Evolutionary conservation across 2,329 filamentous ascomycete species (phyloP).

Genomic region (Harringtonia lauricola): DNA sequence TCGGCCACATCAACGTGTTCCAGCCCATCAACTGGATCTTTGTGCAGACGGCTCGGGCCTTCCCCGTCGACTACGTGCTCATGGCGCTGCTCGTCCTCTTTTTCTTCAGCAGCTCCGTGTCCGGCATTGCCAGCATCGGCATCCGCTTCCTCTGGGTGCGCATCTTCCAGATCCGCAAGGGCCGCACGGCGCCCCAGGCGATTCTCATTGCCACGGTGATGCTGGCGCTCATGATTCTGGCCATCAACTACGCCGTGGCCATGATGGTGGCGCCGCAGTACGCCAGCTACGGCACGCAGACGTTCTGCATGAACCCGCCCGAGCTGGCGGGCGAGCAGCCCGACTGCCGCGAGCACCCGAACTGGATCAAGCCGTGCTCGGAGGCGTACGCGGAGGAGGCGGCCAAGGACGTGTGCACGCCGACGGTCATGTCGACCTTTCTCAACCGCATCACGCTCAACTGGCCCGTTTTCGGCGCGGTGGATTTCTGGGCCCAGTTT

Average conservation of each 20-base stretch:
- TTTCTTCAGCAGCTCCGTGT: slow-evolving; percentile 79
- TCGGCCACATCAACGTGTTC: slow-evolving; percentile 80
- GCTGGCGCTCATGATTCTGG: slow-evolving; percentile 78
- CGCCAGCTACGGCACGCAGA: slow-evolving; percentile 86
- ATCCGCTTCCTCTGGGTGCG: slow-evolving; percentile 95
- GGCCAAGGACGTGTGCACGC: slow-evolving; percentile 78
- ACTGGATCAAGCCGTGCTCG: slow-evolving; percentile 71
- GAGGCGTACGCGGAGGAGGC: slow-evolving; percentile 60
- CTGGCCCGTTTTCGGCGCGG: slow-evolving; percentile 85
- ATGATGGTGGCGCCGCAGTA: slow-evolving; percentile 97
- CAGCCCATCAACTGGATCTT: slow-evolving; percentile 91
- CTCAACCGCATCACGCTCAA: slow-evolving; percentile 86
- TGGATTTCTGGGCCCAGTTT: slow-evolving; percentile 97
- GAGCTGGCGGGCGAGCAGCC: slow-evolving; percentile 53
- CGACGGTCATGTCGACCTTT: slow-evolving; percentile 83
- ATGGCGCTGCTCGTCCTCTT: slow-evolving; percentile 77
- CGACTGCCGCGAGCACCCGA: slow-evolving; percentile 61
- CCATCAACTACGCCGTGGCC: slow-evolving; percentile 83
- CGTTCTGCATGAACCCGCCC: slow-evolving; percentile 70
- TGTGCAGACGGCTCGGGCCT: slow-evolving; percentile 67
- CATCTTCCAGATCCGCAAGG: slow-evolving; percentile 83
- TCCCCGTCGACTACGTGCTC: slow-evolving; percentile 84
- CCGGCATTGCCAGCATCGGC: slow-evolving; percentile 75
- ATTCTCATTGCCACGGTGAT: slow-evolving; percentile 84
- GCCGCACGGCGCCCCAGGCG: slow-evolving; percentile 83